Percentiles rank a stretch among this genome's conserved stretches.
These are phyloP conservation scores for Penicillium atrosanguineum DNA, from an alignment of 495 filamentous ascomycete genomes.

Conservation along the genomic window DNA sequence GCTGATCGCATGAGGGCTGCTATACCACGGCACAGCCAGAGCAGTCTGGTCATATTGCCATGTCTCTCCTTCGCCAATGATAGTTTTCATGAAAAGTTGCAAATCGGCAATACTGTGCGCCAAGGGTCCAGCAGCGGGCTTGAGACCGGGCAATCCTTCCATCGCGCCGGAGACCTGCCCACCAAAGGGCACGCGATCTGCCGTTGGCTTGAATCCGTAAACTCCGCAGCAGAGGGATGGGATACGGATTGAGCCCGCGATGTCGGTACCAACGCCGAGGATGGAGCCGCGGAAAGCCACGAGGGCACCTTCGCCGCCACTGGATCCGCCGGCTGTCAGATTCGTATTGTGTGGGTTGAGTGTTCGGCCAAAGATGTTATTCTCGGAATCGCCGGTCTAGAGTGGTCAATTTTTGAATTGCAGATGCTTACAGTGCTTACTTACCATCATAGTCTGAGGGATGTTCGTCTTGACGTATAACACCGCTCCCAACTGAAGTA, in stretches of 20 bases:
- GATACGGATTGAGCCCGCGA: constrained; percentile 58
- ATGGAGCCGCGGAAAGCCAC: constrained; percentile 51
- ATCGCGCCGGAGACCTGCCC: constrained; percentile 18
- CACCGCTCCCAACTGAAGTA: constrained; percentile 36
- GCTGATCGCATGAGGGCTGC: neutral
- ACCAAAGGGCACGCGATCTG: constrained; percentile 47
- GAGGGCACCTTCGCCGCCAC: constrained; percentile 60
- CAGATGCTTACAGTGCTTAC: neutral
- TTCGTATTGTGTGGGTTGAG: constrained; percentile 53
- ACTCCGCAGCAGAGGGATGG: constrained; percentile 62
- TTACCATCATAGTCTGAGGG: constrained; percentile 43
- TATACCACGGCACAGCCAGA: constrained; percentile 15
- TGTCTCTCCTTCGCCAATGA: constrained; percentile 46
- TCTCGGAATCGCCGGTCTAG: constrained; percentile 44
- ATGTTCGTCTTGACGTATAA: constrained; percentile 58
- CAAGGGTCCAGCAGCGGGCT: constrained; percentile 48
- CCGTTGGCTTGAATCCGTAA: constrained; percentile 61
- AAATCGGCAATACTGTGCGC: constrained; percentile 54
- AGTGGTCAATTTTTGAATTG: neutral
- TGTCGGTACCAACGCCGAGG: constrained; percentile 62
- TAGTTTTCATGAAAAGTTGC: constrained; percentile 53
- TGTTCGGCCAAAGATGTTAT: constrained; percentile 36
- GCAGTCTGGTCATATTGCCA: constrained; percentile 36
- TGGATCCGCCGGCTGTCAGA: constrained; percentile 54
- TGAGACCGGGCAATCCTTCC: constrained; percentile 13